Conservation (phyloP, 2,329 filamentous ascomycete genomes). For the Alternaria tenuissima region DNA sequence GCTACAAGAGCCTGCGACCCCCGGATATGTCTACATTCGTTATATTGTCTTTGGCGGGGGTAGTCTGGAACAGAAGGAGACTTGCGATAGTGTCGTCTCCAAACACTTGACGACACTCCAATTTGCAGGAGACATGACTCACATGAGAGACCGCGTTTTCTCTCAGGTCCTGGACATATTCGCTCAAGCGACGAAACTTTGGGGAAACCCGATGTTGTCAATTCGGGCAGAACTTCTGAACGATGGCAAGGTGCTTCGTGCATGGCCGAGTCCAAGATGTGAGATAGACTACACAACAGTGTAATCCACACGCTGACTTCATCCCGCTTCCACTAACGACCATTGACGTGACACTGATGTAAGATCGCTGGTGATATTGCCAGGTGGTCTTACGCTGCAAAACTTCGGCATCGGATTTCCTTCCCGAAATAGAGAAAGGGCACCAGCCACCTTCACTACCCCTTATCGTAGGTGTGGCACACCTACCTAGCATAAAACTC, state of each 20-base stretch:
- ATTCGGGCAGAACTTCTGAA: no score
- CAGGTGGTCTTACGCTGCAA: background rate
- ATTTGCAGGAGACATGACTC: no score
- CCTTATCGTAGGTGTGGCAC: background rate
- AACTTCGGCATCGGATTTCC: background rate
- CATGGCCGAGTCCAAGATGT: no score
- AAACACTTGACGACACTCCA: no score
- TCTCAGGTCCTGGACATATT: fast-evolving
- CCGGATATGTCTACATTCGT: fast-evolving
- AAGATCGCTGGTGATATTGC: background rate
- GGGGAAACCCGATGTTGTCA: no score
- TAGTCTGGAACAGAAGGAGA: no score
- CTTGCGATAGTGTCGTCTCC: no score
- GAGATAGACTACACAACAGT: no score
- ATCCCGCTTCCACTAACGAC: fast-evolving
- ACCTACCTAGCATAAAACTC: background rate
- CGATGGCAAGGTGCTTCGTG: no score
- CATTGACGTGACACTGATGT: background rate
- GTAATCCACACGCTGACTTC: conserved; percentile 46
- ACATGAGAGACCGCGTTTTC: fast-evolving
- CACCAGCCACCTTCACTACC: background rate
- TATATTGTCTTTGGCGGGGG: no score
- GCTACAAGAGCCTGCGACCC: no score
- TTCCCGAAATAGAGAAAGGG: background rate
- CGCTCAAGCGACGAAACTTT: no score